These are phyloP conservation scores for Cornus suecica DNA, from an alignment of 148 eudicot species.

Conservation along the genomic window DNA sequence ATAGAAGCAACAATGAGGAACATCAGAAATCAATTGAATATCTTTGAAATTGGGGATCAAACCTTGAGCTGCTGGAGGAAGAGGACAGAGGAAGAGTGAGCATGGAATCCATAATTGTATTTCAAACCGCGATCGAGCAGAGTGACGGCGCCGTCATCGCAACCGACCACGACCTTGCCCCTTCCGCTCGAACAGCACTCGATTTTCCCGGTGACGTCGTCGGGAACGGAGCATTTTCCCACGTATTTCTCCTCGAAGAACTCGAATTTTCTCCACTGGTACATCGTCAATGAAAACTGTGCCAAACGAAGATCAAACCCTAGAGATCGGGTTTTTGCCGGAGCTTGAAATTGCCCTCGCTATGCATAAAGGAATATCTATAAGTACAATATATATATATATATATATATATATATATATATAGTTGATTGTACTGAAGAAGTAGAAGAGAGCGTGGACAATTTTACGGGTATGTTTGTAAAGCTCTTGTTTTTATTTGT, in stretches of 20 bases:
- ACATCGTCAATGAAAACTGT: slow-evolving; percentile 36
- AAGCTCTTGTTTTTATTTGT: too few relatives aligned
- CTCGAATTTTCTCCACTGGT: slow-evolving; percentile 96
- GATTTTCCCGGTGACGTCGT: slow-evolving; percentile 58
- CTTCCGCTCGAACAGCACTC: slow-evolving; percentile 78
- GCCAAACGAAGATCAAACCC: neutral
- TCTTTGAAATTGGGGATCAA: neutral
- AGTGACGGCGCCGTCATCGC: slow-evolving; percentile 63
- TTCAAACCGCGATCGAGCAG: slow-evolving; percentile 87
- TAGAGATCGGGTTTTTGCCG: neutral
- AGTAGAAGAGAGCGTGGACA: too few relatives aligned
- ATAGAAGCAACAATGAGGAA: neutral
- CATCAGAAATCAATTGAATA: neutral
- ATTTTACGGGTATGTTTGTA: too few relatives aligned
- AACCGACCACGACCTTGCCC: slow-evolving; percentile 72
- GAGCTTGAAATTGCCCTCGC: too few relatives aligned
- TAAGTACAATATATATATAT: too few relatives aligned
- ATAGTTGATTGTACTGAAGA: too few relatives aligned
- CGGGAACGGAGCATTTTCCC: slow-evolving; percentile 58
- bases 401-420: too few relatives aligned
- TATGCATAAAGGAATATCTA: too few relatives aligned
- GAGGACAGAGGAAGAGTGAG: slow-evolving; percentile 82
- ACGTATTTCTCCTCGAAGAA: slow-evolving; percentile 87
- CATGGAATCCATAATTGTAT: slow-evolving; percentile 71
- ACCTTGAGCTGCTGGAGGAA: slow-evolving; percentile 96